Percentiles rank a stretch among this genome's conserved stretches.
Conservation (phyloP, 176 grass and related monocot species). For the Microstegium vimineum region DNA sequence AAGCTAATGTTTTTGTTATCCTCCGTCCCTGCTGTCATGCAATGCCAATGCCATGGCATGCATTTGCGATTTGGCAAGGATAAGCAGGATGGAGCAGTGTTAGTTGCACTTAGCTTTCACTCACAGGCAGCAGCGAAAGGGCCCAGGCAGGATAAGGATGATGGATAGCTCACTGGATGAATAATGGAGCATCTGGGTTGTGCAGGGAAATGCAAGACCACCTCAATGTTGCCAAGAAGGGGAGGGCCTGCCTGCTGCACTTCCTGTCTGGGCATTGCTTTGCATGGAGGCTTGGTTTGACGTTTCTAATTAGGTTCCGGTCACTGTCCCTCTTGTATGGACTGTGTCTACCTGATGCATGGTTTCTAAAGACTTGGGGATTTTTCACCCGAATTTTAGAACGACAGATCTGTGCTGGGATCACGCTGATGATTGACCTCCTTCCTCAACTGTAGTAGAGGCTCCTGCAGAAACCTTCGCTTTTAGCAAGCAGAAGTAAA, state of each 20-base stretch:
- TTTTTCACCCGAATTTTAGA: neutral
- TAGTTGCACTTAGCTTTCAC: constrained; percentile 29
- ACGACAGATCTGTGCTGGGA: neutral
- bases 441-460: neutral
- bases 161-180: constrained; percentile 6
- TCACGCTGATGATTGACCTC: neutral
- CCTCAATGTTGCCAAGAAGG: neutral
- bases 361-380: neutral
- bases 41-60: neutral
- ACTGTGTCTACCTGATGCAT: neutral
- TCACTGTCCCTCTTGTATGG: neutral
- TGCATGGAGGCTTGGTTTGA: neutral
- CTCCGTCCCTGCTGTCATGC: neutral
- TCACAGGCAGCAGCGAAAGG: constrained; percentile 10
- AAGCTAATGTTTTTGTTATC: constrained; percentile 29
- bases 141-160: constrained; percentile 10
- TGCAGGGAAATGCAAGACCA: neutral
- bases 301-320: constrained; percentile 4
- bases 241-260: neutral
- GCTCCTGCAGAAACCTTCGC: neutral
- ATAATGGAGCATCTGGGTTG: neutral
- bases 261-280: neutral
- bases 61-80: neutral
- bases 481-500: neutral
- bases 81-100: neutral